Evolutionary conservation across 2,329 filamentous ascomycete genomes (phyloP).

Genomic region (Colletotrichum sp.): DNA sequence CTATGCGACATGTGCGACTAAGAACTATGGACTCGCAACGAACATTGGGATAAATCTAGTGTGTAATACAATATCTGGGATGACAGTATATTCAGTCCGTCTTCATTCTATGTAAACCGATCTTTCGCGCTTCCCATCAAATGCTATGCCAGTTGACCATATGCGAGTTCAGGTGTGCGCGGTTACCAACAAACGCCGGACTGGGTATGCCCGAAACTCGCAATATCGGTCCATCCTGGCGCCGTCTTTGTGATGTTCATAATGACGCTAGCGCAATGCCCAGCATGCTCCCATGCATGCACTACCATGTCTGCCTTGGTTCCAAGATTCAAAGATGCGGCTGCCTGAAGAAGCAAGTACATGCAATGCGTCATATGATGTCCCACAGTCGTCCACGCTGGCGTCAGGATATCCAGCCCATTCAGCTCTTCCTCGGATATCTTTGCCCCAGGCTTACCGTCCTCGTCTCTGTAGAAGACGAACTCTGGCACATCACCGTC

Average conservation of each 20-base stretch:
- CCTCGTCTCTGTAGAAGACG: neutral
- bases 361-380: constrained; percentile 6
- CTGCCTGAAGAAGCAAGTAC: constrained; percentile 3
- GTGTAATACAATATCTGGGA: neutral
- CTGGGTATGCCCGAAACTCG: neutral
- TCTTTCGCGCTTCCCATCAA: neutral
- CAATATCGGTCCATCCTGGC: neutral
- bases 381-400: neutral
- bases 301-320: constrained; percentile 12
- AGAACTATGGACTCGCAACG: neutral
- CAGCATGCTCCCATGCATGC: neutral
- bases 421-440: neutral
- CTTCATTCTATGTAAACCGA: neutral
- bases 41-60: neutral
- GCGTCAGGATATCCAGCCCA: neutral
- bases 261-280: neutral
- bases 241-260: neutral
- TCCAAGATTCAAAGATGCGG: neutral
- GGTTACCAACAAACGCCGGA: neutral
- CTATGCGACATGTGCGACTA: neutral
- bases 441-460: neutral
- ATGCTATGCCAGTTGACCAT: neutral
- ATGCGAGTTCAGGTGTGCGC: no score
- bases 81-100: fast-evolving
- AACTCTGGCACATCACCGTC: neutral